Conservation (phyloP, 352 stramenopile genomes). For the Pythium aquatile region DNA sequence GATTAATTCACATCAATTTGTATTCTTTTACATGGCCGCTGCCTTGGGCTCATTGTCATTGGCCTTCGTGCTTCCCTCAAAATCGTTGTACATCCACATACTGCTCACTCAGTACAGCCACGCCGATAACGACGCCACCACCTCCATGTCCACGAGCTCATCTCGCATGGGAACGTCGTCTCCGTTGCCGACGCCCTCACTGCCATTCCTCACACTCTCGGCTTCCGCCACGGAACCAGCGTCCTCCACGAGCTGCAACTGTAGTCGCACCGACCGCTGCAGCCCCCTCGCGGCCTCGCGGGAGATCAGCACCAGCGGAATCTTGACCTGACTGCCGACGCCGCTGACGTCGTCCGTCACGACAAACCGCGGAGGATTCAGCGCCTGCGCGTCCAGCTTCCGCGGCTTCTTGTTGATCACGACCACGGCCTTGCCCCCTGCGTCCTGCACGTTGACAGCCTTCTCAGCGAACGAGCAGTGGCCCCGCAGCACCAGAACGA, state of each 20-base stretch:
- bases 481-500: constrained; percentile 71
- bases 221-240: neutral
- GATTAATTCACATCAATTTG: constrained; percentile 8
- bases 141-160: constrained; percentile 9
- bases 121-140: constrained; percentile 53
- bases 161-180: constrained; percentile 1
- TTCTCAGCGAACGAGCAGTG: constrained; percentile 81
- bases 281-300: constrained; percentile 49
- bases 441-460: constrained; percentile 55
- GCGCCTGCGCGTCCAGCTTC: constrained; percentile 17
- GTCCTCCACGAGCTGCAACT: constrained; percentile 19
- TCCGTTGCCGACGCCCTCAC: neutral
- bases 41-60: too few relatives aligned
- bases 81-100: constrained; percentile 13
- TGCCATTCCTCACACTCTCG: neutral
- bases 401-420: constrained; percentile 69
- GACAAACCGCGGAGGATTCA: constrained; percentile 58
- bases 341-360: constrained; percentile 55
- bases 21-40: constrained; percentile 6
- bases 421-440: constrained; percentile 56
- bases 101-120: constrained; percentile 48
- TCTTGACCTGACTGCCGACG: constrained; percentile 45
- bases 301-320: constrained; percentile 71
- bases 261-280: constrained; percentile 32
- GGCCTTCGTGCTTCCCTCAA: constrained; percentile 8